Conservation (phyloP, 2,329 filamentous ascomycete genomes). For the Xylaria sp. region DNA sequence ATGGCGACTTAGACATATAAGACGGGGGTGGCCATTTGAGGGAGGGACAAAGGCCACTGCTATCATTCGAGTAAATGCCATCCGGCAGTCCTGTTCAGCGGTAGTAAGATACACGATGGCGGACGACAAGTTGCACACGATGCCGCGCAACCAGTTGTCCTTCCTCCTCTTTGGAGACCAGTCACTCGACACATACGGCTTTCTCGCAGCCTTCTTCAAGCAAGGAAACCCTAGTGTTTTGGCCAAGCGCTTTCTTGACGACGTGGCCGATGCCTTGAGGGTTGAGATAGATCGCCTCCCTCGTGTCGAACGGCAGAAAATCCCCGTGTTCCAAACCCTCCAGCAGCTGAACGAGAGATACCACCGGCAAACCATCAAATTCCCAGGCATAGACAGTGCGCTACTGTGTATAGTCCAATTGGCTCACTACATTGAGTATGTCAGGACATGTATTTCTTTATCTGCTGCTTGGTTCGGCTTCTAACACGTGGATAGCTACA, state of each 20-base stretch:
- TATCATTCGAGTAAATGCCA: too few relatives aligned
- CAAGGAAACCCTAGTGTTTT: conserved; percentile 44
- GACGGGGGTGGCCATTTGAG: conserved; percentile 19
- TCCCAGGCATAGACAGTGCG: conserved; percentile 59
- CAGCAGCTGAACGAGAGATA: conserved; percentile 62
- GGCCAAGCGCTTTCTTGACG: conserved; percentile 57
- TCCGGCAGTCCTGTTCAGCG: conserved; percentile 1
- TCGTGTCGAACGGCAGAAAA: conserved; percentile 49
- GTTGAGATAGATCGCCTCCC: conserved; percentile 55
- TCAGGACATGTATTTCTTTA: conserved; percentile 14
- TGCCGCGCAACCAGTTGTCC: conserved; percentile 35
- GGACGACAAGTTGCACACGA: conserved; percentile 19
- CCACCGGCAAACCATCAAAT: conserved; percentile 50
- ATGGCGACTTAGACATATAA: conserved; percentile 28
- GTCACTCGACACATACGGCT: conserved; percentile 60
- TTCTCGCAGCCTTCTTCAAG: conserved; percentile 52
- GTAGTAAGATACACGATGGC: conserved; percentile 35
- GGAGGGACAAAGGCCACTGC: neutral
- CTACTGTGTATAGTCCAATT: conserved; percentile 61
- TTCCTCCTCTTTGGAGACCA: conserved; percentile 67
- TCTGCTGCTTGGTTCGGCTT: conserved; percentile 7
- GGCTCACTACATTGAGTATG: conserved; percentile 64
- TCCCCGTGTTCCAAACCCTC: conserved; percentile 58
- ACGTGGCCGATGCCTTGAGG: conserved; percentile 51
- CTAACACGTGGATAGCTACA: conserved; percentile 38